Evolutionary conservation across 2,329 filamentous ascomycete genomes (phyloP).

Genomic region (Coniella lustricola): DNA sequence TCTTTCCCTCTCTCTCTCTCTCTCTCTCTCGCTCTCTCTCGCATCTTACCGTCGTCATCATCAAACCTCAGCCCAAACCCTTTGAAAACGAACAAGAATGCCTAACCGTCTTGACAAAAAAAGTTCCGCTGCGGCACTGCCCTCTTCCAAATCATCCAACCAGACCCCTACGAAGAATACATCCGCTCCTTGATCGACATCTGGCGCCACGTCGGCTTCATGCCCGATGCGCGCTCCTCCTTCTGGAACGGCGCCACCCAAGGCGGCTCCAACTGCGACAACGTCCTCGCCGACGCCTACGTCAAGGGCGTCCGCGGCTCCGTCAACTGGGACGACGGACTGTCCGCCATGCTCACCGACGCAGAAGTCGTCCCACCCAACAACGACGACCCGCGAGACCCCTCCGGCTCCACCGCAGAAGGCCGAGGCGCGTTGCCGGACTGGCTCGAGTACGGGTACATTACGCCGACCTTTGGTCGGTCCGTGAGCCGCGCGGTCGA

Average conservation of each 20-base stretch:
- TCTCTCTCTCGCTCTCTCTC: too few species aligned
- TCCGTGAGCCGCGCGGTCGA: constrained; percentile 60
- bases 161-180: constrained; percentile 55
- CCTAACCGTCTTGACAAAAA: constrained; percentile 21
- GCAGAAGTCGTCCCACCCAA: constrained; percentile 57
- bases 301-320: constrained; percentile 58
- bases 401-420: constrained; percentile 56
- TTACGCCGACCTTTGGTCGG: constrained; percentile 54
- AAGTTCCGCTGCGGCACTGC: constrained; percentile 57
- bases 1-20: background rate
- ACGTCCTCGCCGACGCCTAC: constrained; percentile 65
- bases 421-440: constrained; percentile 63
- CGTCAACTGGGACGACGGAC: constrained; percentile 58
- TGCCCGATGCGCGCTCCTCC: constrained; percentile 60
- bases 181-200: constrained; percentile 62
- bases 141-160: constrained; percentile 59
- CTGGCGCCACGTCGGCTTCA: constrained; percentile 56
- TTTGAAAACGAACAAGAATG: too few species aligned
- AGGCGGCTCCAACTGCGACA: constrained; percentile 64
- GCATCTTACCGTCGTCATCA: too few species aligned
- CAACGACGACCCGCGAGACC: constrained; percentile 50
- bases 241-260: constrained; percentile 65
- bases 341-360: constrained; percentile 58
- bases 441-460: constrained; percentile 59
- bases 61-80: too few species aligned